Percentiles rank a stretch among this genome's conserved stretches.
phyloP scores from a whole-genome alignment of 176 grass and related monocot genomes.

The Carex myosuroides region DNA sequence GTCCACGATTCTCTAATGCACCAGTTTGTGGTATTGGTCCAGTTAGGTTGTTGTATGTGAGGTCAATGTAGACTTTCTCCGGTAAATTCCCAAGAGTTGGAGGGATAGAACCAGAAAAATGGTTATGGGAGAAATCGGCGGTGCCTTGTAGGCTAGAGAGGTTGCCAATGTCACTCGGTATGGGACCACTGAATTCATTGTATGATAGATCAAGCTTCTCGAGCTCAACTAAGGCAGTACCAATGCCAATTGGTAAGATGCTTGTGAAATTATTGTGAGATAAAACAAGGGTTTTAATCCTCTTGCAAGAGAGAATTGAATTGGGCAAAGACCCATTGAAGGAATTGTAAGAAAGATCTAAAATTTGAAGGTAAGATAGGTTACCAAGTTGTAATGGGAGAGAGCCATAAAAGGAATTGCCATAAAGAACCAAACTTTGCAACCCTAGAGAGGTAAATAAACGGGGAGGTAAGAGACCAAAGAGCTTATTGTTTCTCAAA shows the following conservation, averaged over 20 bases:
- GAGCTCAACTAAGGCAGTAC: constrained; percentile 32
- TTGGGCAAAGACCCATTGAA: constrained; percentile 54
- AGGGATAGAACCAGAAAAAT: constrained; percentile 71
- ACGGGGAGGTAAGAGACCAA: constrained; percentile 29
- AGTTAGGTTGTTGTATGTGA: constrained; percentile 81
- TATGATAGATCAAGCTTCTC: constrained; percentile 74
- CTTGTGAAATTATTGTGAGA: constrained; percentile 55
- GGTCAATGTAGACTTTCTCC: constrained; percentile 89
- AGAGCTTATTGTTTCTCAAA: constrained; percentile 56
- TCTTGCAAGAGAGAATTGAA: constrained; percentile 51
- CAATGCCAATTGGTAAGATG: constrained; percentile 40
- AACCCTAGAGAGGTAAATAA: constrained; percentile 38
- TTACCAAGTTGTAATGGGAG: constrained; percentile 52
- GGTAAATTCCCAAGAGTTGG: constrained; percentile 57
- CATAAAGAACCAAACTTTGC: constrained; percentile 77
- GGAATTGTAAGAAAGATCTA: constrained; percentile 74
- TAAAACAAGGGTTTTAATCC: constrained; percentile 61
- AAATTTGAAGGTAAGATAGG: constrained; percentile 67
- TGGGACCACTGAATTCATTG: constrained; percentile 50
- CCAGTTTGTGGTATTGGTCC: constrained; percentile 80
- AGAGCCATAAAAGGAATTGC: constrained; percentile 51
- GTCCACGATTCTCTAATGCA: constrained; percentile 61
- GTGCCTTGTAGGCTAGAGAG: constrained; percentile 71
- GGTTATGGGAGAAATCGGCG: constrained; percentile 77
- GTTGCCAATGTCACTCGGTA: constrained; percentile 58